These are phyloP conservation scores for Lachnellula willkommii DNA, from an alignment of 2,329 filamentous ascomycete genomes.

Conservation along the genomic window DNA sequence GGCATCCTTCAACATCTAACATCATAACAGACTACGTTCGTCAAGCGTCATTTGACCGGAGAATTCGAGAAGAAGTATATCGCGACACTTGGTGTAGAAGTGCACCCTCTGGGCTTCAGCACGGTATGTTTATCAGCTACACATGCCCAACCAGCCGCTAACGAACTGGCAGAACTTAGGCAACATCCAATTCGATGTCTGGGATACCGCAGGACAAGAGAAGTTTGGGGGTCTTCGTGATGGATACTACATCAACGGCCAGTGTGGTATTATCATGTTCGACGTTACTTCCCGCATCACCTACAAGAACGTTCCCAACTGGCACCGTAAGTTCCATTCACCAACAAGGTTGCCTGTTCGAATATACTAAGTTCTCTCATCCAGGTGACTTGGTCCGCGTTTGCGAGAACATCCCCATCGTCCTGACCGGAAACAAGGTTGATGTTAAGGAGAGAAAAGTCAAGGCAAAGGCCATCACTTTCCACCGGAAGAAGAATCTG, in stretches of 20 bases:
- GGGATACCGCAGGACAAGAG: constrained; percentile 98
- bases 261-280: constrained; percentile 99
- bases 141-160: constrained; percentile 15
- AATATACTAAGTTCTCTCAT: constrained; percentile 12
- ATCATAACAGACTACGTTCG: constrained; percentile 81
- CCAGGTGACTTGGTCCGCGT: constrained; percentile 95
- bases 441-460: constrained; percentile 99
- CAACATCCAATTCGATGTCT: constrained; percentile 96
- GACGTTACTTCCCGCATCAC: constrained; percentile 99
- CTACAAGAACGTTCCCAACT: constrained; percentile 99
- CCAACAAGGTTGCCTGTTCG: background rate
- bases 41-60: constrained; percentile 99
- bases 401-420: constrained; percentile 98
- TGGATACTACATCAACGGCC: constrained; percentile 99
- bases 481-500: constrained; percentile 99
- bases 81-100: constrained; percentile 97
- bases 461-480: constrained; percentile 99
- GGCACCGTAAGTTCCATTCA: constrained; percentile 75
- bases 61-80: constrained; percentile 99
- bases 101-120: constrained; percentile 95
- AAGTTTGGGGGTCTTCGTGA: constrained; percentile 99
- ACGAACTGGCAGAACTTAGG: constrained; percentile 69
- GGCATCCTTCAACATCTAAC: constrained; percentile 19
- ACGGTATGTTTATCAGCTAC: constrained; percentile 64
- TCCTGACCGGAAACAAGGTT: constrained; percentile 98